phyloP scores from a whole-genome alignment of 345 rosid genomes.

The Acer yangbiense region DNA sequence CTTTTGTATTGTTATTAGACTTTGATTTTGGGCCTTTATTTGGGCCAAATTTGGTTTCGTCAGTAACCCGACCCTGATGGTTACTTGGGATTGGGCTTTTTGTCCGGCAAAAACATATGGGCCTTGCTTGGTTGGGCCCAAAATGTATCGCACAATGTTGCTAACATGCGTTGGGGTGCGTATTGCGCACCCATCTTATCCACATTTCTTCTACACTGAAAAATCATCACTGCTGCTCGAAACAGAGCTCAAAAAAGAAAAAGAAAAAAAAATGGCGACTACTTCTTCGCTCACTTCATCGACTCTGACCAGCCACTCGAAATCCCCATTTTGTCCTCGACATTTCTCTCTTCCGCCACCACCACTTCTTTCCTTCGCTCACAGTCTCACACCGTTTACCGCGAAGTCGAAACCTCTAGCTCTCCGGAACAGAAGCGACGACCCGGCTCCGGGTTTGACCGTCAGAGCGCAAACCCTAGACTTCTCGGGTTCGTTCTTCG shows the following conservation, averaged over 20 bases:
- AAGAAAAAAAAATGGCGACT: conserved; percentile 44
- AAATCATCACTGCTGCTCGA: not conserved
- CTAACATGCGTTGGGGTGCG: not conserved
- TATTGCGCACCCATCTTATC: conserved; percentile 28
- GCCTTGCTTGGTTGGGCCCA: not conserved
- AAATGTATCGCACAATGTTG: too few species aligned
- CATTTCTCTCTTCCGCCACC: conserved; percentile 24
- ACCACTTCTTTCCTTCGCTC: conserved; percentile 50
- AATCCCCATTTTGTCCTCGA: conserved; percentile 39
- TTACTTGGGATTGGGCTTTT: not conserved
- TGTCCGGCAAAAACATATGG: not conserved
- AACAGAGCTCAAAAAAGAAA: conserved; percentile 1
- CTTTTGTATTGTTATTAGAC: not conserved
- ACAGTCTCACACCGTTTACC: conserved; percentile 39
- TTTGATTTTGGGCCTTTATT: not conserved
- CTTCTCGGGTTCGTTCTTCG: conserved; percentile 80
- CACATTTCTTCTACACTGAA: not conserved
- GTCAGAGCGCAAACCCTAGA: conserved; percentile 67
- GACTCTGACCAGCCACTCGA: conserved; percentile 25
- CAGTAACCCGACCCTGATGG: too few species aligned
- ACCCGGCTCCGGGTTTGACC: conserved; percentile 5
- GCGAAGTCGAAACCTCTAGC: conserved; percentile 29
- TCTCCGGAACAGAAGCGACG: conserved; percentile 17
- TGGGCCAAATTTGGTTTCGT: not conserved
- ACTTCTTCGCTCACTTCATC: conserved; percentile 47